Evolutionary conservation across 2,329 filamentous ascomycete species (phyloP), one percentile per base, ranked within the genome.

Genomic region (Lojkania enalia): DNA sequence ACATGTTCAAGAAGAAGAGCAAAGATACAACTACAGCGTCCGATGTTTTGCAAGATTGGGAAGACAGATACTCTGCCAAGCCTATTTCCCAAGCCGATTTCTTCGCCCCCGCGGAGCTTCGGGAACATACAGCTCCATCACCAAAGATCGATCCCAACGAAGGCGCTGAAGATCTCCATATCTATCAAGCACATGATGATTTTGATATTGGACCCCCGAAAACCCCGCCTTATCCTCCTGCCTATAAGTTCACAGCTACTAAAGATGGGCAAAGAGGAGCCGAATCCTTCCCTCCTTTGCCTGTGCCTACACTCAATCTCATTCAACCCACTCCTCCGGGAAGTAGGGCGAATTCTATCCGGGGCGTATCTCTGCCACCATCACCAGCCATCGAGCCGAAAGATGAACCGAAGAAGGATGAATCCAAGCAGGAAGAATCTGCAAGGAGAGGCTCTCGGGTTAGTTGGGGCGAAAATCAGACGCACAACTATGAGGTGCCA

Each of bases 251-350:
- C 36, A 70, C 52, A 67, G 48, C 72, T 55, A 55, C 68, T 57
- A 58, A 69, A 63, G 66, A 77, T 45, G 70, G 72, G 14, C 64
- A 67, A 14, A 52, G 52, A 5, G 33, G 12, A 9, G 7, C 7
- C 16, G 30, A 33, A 9, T 12, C 49, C 51, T n/a, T 44, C 48
- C 9, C 37, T 5, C 49, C 55, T 14, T 77, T 72, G 67, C 63
- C 69, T 14, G 75, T 83, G 15, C 80, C 80, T 9, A 20, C 58
- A n/a, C 69, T 84, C 13, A 80, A 77, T 32, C 66, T 83, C 18
- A 80, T 82, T 41, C 74, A 78, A 35, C 78, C 81, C 2, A 84
- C 81, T 5, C 81, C 81, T 14, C 81, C 81, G 15, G 74, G 72
- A 15, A 80, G 77, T 47, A 55, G 66, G 45, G 72, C 69, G 18